Evolutionary conservation across 768 basidiomycete species (phyloP).

Genomic region (Pleurotus platypus): DNA sequence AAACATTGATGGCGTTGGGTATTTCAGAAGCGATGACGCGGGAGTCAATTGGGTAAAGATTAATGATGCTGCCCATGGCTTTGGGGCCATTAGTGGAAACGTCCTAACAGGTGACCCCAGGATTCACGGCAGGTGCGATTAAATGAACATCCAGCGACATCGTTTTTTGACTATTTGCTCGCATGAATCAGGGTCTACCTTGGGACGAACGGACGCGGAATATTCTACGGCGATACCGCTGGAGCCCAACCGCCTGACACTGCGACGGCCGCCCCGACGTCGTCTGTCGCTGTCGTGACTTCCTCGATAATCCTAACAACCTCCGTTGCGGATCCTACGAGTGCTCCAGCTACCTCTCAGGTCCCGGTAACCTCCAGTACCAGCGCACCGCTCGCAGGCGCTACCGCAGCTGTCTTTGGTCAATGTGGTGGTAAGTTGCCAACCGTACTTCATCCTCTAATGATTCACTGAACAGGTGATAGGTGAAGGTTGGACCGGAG

Average conservation of each 20-base stretch:
- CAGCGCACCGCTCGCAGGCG: slow-evolving; percentile 24
- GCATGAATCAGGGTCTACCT: slow-evolving; percentile 45
- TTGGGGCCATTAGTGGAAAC: slow-evolving; percentile 46
- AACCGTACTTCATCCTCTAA: not conserved
- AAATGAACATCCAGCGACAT: not conserved
- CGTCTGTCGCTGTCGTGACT: slow-evolving; percentile 24
- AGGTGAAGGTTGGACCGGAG: slow-evolving; percentile 35
- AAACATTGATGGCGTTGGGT: slow-evolving; percentile 44
- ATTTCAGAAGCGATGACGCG: slow-evolving; percentile 53
- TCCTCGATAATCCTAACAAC: not conserved
- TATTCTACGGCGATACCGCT: slow-evolving; percentile 43
- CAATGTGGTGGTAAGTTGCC: slow-evolving; percentile 36
- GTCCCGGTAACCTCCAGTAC: slow-evolving; percentile 18
- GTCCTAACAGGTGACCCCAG: slow-evolving; percentile 48
- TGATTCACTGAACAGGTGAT: not conserved
- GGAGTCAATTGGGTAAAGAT: slow-evolving; percentile 58
- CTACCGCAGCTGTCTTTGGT: slow-evolving; percentile 28
- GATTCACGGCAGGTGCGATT: slow-evolving; percentile 46
- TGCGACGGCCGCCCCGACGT: slow-evolving; percentile 45
- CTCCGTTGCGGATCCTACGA: not conserved
- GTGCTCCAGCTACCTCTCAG: slow-evolving; percentile 14
- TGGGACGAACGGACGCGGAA: slow-evolving; percentile 58
- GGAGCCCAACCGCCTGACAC: slow-evolving; percentile 18
- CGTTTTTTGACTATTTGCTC: too few species aligned
- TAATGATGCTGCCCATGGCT: slow-evolving; percentile 54